Evolutionary conservation across 192 early-diverging fungal genomes (phyloP), one percentile per base, ranked within the genome.

Genomic region (Gamsiella multidivaricata): DNA sequence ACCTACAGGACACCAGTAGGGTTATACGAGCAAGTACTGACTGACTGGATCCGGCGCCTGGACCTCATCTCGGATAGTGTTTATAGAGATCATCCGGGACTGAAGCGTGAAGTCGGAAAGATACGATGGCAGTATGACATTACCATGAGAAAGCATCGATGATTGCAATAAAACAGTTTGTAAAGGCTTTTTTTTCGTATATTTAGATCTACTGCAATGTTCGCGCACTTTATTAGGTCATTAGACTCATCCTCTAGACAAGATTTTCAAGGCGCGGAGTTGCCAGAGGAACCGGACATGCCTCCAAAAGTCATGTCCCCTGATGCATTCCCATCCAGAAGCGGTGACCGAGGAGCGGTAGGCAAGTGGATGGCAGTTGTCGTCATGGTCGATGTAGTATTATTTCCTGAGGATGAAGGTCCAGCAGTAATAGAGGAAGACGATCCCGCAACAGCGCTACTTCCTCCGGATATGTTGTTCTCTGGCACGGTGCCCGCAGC

Each of bases 21-120:
- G 0, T 6, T 62, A 0, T 67, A 66, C 50, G 53, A 56, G 33
- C 58, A 67, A 36, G 33, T 76, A 6, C 18, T 76, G 37, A 28
- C 11, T 3, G 72, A 76, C 25, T 76, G 72, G 72, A 12, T 76
- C 25, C 51, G 22, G 2, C 56, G 72, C 0, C 20, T 76, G 25
- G 52, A 62, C n/a, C 72, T 67, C 18, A 23, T 76, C 33, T 22
- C 72, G 0, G 23, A 17, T 3, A 31, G 11, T 9, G 47, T 76
- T 5, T 67, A 49, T 20, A 49, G 52, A 6, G 32, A 49, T 3
- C 46, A 76, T n/a, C 46, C 65, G 5, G 62, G 64, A 0, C 45
- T 76, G 34, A 76, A 68, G 45, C 63, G 72, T n/a, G 72, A 76
- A 20, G 34, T 76, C n/a, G 72, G 68, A 26, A 76, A 68, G 52